Base-by-base conservation (phyloP, 495 filamentous ascomycete species). In the Geopyxis carbonaria region DNA sequence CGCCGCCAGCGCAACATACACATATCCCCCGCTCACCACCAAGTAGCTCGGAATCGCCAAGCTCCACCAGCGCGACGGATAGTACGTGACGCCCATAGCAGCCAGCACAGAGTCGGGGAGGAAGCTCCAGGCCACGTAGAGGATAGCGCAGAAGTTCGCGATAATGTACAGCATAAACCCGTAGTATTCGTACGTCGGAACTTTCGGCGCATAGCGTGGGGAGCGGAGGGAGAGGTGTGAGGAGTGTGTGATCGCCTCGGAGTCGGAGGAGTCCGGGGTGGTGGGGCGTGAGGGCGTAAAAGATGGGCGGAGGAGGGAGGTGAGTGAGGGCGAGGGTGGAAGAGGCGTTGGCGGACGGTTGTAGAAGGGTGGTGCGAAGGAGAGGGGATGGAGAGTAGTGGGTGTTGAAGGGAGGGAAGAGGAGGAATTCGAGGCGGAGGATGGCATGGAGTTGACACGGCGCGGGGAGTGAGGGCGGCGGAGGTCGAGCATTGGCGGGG, bases 141-240 rank as follows among this genome's bases (percentile, higher is more conserved):
- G 76, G 19, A 86, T 57, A 56, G 94, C 95, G 1, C 69, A 73
- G 25, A 85, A 61, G 10, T 70, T 77, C 24, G 75, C 80, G 50
- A 80, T 77, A 19, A 97, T 68, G 57, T 97, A 95, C 19, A 97
- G 68, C 35, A 89, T 86, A 61, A 97, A 95, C 45, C 89, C 89
- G 57, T 97, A 95, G 68, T 97, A 97, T 55, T 97, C 89, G 59
- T 97, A 95, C 0, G 89, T 97, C 6, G 89, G 89, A 1, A 95
- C 85, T 48, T 85, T 86, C 0, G 89, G 89, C 30, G 76, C 77
- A 11, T 85, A 89, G 24, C 85, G 76, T 1, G 89, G 83, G 10
- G 93, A 73, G 0, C 79, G 79, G 30, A 74, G 74, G 24, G 77
- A 69, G 19, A 64, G 65, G 1, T 8, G 14, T 35, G 72, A 73